Conservation (phyloP, 805 yeast genomes). For the Candida krabiensis region DNA sequence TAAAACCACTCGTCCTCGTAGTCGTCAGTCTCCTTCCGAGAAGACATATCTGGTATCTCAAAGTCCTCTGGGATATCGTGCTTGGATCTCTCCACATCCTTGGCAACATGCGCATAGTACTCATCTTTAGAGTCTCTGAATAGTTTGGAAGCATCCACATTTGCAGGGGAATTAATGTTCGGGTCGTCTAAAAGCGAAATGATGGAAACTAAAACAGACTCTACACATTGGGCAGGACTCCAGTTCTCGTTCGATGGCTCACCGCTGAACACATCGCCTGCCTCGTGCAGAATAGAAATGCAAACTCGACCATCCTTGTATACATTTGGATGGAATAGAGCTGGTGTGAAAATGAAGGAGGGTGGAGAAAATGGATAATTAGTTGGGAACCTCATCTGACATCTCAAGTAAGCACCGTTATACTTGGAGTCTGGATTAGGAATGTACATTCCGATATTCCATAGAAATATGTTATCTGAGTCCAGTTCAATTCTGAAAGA, state of each 20-base stretch:
- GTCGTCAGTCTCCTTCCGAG: slow-evolving; percentile 43
- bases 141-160: slow-evolving; percentile 92
- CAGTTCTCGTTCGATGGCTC: slow-evolving; percentile 94
- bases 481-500: slow-evolving; percentile 40
- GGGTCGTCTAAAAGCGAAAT: slow-evolving; percentile 93
- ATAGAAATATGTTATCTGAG: slow-evolving; percentile 55
- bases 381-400: slow-evolving; percentile 88
- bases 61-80: slow-evolving; percentile 87
- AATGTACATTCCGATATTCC: slow-evolving; percentile 93
- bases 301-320: slow-evolving; percentile 92
- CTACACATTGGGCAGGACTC: slow-evolving; percentile 93
- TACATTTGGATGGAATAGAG: slow-evolving; percentile 93
- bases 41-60: slow-evolving; percentile 59
- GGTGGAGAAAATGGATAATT: slow-evolving; percentile 96
- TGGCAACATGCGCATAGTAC: slow-evolving; percentile 70
- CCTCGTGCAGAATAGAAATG: slow-evolving; percentile 87
- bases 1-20: slow-evolving; percentile 57
- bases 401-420: slow-evolving; percentile 92
- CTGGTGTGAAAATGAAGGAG: slow-evolving; percentile 85
- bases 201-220: slow-evolving; percentile 84
- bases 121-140: slow-evolving; percentile 80
- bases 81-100: slow-evolving; percentile 82
- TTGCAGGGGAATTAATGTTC: slow-evolving; percentile 90
- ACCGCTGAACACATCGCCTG: slow-evolving; percentile 87
- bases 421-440: slow-evolving; percentile 85